A percentile compares a stretch with the other conserved stretches of the same genome.
phyloP scores from a whole-genome alignment of 2,329 filamentous ascomycete species.

The Neonectria neomacrospora region DNA sequence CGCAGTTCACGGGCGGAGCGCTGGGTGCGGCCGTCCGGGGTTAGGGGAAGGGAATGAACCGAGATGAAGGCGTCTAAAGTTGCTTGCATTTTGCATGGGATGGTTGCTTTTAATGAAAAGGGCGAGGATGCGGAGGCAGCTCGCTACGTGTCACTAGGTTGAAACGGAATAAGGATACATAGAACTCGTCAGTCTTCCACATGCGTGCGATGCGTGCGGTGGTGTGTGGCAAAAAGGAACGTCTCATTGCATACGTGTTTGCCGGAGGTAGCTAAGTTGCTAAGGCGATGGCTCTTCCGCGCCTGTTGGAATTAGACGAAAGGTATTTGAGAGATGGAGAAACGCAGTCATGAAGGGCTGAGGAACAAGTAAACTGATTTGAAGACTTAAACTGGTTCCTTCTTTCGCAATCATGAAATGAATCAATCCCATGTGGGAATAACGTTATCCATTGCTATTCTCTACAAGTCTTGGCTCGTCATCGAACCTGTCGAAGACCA shows the following conservation, averaged over 20 bases:
- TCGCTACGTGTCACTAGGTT: constrained; percentile 49
- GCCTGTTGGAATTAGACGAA: constrained; percentile 19
- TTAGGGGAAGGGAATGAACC: constrained; percentile 52
- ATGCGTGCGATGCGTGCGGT: constrained; percentile 22
- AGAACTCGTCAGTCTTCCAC: constrained; percentile 42
- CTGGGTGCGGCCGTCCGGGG: constrained; percentile 75
- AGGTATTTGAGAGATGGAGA: neutral
- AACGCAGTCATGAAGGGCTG: neutral
- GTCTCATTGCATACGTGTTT: constrained; percentile 31
- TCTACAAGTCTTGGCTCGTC: too few relatives aligned
- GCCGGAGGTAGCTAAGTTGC: constrained; percentile 5
- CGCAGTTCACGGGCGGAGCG: constrained; percentile 84
- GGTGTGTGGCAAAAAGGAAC: constrained; percentile 30
- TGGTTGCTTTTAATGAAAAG: constrained; percentile 50
- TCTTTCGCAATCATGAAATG: neutral
- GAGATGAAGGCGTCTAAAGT: constrained; percentile 48
- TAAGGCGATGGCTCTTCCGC: constrained; percentile 12
- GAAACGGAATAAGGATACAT: constrained; percentile 48
- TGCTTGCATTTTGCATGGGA: constrained; percentile 51
- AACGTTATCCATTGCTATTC: too few relatives aligned
- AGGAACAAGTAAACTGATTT: neutral
- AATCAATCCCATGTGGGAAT: too few relatives aligned
- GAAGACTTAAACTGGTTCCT: neutral
- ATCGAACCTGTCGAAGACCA: too few relatives aligned
- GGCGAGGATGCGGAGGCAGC: constrained; percentile 49